phyloP scores from a whole-genome alignment of 2,329 filamentous ascomycete species.

The Colletotrichum echinochloae region DNA sequence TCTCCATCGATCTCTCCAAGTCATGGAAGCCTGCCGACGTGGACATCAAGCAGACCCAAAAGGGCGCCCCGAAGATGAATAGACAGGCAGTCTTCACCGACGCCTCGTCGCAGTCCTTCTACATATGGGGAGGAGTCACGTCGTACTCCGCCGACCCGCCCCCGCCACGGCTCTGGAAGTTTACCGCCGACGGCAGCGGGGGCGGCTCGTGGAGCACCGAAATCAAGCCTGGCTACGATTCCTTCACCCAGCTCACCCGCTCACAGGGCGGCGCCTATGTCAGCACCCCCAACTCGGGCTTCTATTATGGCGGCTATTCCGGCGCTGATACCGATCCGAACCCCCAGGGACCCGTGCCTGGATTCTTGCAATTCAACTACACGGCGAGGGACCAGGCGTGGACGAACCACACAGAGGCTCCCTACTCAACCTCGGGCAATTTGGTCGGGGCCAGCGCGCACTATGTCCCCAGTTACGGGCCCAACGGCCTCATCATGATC shows the following conservation, averaged over 20 bases:
- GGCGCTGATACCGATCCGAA: constrained; percentile 10
- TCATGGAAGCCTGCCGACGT: constrained; percentile 37
- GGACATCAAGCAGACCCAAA: constrained; percentile 27
- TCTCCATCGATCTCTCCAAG: constrained; percentile 40
- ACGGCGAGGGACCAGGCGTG: constrained; percentile 27
- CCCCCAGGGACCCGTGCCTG: constrained; percentile 26
- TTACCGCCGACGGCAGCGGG: constrained; percentile 33
- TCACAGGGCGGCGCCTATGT: constrained; percentile 31
- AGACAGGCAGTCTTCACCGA: constrained; percentile 33
- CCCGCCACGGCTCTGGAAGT: constrained; percentile 36
- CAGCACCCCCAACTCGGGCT: constrained; percentile 35
- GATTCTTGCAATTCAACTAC: constrained; percentile 37
- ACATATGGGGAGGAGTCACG: constrained; percentile 41
- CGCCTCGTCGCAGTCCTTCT: constrained; percentile 28
- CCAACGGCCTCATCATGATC: constrained; percentile 38
- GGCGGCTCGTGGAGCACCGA: constrained; percentile 40
- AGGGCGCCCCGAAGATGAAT: constrained; percentile 33
- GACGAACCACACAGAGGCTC: constrained; percentile 31
- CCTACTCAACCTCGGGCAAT: constrained; percentile 34
- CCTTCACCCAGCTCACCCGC: constrained; percentile 25
- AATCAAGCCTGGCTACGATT: constrained; percentile 22
- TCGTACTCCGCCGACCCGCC: constrained; percentile 13
- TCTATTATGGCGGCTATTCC: constrained; percentile 39
- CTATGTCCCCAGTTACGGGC: constrained; percentile 35
- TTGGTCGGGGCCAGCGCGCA: constrained; percentile 26